Base-by-base conservation (phyloP, 2,329 filamentous ascomycete genomes). In the Trichoderma sp. region DNA sequence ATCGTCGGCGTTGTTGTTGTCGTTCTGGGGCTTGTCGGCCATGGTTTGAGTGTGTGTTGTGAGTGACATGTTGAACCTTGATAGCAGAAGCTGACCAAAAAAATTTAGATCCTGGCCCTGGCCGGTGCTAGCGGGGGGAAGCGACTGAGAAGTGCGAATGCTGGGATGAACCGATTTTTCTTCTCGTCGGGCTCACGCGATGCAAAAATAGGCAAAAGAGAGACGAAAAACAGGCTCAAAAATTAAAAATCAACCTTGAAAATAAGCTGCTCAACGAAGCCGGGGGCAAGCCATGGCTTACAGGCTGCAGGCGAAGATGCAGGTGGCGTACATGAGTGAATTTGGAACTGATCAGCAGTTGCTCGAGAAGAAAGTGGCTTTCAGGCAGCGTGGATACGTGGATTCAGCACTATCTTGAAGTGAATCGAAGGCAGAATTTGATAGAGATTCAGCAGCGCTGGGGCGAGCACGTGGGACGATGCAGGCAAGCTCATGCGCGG, bases 11-110 rank as follows among this genome's bases (percentile, higher is more conserved):
- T 32, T 26, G 57, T 7, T 53, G 56, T 26, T 39, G 53, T 53
- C 43, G 71, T 34, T 70, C 26, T 26, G 21, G 12, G 39, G 67
- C 51, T 68, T 70, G 14, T 53, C 30, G 6, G 70, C 21, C 72
- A 72, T 72, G 58, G 73, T 71, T 61, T 68, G 71, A 24, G 71
- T 62, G 8, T 66, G 65, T 61, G 66, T 71, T 73, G 69, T 74
- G 30, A 65, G 47, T 28, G 74, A 72, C 74, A 74, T 75, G 66
- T 57, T 70, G 30, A 61, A 39, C 12, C 21, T 61, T 24, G 21
- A 51, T 36, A 14, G 56, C 26, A 60, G 14, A 26, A 28, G 56
- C 57, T 69, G 66, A 70, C 28, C 24, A 32, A n/a, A 34, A 69
- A 51, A 61, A 58, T 32, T 18, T 18, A 53, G 57, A 43, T 47